Base-by-base conservation (phyloP, 139 green algal species). In the Picochlorum sp. region DNA sequence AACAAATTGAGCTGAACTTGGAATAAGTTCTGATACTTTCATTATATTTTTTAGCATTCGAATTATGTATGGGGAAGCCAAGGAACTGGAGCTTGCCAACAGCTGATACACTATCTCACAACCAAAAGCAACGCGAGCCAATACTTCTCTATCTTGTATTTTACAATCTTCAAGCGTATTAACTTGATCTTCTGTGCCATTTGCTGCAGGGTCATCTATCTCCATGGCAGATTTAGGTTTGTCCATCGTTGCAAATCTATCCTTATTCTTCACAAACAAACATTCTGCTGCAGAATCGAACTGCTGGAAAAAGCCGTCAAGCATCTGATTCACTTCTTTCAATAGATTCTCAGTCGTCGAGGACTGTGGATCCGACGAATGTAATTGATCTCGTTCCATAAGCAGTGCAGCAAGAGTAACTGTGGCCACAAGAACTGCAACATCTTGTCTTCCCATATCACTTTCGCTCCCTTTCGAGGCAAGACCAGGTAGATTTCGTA, bases 1-100 rank as follows among this genome's bases (percentile, higher is more conserved):
- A 59, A 91, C 72, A 45, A 75, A 81, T 67, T 90, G 83, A 25
- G 88, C 59, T 52, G 84, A 58, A 1, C 71, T 77, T n/a, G 80
- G 78, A 32, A 80, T 68, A 5, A 89, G 50, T 52, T 89, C 81
- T 74, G 89, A 80, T 33, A 64, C 25, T 37, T 61, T 53, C 29
- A 94, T 70, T 45, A 93, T 57, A 28, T 67, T 61, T 14, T 73
- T 73, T 62, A 94, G 73, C 57, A 89, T 50, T 14, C 35, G 49
- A 25, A 84, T 55, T 47, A 91, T 61, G 40, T 71, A 50, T 36
- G 75, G 53, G 10, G 70, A 56, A 5, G 30, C 18, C 7, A 47
- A 26, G 9, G 39, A 47, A 8, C 18, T 26, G 1, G 39, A 16
- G 12, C 39, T 47, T 14, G 39, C 39, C 22, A 47, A 6, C 20